Conservation (phyloP, 371 early-diverging fungal species). For the Rhizopus delemar region DNA sequence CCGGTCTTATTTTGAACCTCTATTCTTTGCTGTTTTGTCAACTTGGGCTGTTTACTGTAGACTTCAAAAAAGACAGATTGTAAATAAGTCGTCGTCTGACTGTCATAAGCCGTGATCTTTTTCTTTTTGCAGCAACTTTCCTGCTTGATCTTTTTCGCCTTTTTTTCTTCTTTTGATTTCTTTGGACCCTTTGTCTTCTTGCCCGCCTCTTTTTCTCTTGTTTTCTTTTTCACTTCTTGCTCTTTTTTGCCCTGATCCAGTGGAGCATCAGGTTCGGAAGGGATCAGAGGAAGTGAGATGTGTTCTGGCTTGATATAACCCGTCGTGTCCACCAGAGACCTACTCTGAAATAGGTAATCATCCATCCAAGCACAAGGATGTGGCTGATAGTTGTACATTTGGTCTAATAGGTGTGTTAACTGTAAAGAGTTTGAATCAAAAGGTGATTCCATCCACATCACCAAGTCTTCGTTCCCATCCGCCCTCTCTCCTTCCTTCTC, state of each 20-base stretch:
- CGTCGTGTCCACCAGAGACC: not conserved
- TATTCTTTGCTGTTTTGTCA: conserved; percentile 34
- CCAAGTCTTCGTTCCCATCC: no score
- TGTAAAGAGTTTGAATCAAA: no score
- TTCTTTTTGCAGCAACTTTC: conserved; percentile 7
- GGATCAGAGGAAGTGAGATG: not conserved
- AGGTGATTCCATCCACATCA: no score
- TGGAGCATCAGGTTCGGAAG: no score
- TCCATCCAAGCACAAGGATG: no score
- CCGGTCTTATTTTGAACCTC: conserved; percentile 34
- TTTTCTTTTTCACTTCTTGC: no score
- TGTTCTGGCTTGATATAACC: not conserved
- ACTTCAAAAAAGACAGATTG: conserved; percentile 25
- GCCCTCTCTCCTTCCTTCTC: no score
- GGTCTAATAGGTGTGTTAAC: no score
- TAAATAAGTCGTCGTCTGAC: conserved; percentile 20
- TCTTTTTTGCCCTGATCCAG: no score
- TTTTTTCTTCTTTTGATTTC: not conserved
- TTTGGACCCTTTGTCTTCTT: not conserved
- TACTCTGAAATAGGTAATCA: no score
- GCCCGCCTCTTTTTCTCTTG: no score
- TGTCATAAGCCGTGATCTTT: conserved; percentile 19
- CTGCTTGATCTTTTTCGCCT: not conserved
- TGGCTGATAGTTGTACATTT: no score
- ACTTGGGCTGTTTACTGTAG: conserved; percentile 21